Percentiles rank a stretch among this genome's conserved stretches.
phyloP scores from a whole-genome alignment of 441 rosid species.

The Croton laevigatus region DNA sequence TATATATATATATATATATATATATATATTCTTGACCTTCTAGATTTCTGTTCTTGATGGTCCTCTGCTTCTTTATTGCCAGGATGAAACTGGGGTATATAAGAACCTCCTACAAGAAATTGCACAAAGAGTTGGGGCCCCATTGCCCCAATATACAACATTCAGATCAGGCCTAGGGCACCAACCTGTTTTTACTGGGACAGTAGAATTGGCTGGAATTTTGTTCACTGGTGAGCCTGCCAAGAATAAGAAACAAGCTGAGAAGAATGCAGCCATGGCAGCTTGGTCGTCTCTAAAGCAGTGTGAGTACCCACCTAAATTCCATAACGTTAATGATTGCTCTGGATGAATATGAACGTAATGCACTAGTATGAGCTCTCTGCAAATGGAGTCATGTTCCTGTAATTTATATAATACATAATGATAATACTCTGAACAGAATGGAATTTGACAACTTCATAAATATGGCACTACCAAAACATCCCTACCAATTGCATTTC shows the following conservation, averaged over 20 bases:
- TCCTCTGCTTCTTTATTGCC: conserved; percentile 26
- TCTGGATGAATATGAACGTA: background rate
- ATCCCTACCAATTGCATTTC: background rate
- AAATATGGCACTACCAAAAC: background rate
- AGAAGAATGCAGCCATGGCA: conserved; percentile 98
- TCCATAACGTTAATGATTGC: background rate
- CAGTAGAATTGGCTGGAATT: conserved; percentile 84
- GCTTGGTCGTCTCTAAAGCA: conserved; percentile 96
- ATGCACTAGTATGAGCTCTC: background rate
- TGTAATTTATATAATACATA: background rate
- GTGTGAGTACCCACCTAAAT: conserved; percentile 43
- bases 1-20: no score
- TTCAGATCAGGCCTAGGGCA: conserved; percentile 94
- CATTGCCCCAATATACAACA: conserved; percentile 81
- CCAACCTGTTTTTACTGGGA: conserved; percentile 91
- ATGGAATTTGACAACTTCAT: no score
- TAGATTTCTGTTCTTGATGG: conserved; percentile 18
- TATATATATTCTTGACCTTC: background rate
- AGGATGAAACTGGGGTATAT: conserved; percentile 99
- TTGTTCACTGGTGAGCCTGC: conserved; percentile 88
- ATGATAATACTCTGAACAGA: no score
- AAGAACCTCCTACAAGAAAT: conserved; percentile 95
- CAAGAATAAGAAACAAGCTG: conserved; percentile 95
- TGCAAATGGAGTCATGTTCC: background rate
- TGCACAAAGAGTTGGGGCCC: conserved; percentile 93